A percentile compares a stretch with the other conserved stretches of the same genome.
phyloP scores from a whole-genome alignment of 805 yeast genomes.

The Debaryomyces castellii region DNA sequence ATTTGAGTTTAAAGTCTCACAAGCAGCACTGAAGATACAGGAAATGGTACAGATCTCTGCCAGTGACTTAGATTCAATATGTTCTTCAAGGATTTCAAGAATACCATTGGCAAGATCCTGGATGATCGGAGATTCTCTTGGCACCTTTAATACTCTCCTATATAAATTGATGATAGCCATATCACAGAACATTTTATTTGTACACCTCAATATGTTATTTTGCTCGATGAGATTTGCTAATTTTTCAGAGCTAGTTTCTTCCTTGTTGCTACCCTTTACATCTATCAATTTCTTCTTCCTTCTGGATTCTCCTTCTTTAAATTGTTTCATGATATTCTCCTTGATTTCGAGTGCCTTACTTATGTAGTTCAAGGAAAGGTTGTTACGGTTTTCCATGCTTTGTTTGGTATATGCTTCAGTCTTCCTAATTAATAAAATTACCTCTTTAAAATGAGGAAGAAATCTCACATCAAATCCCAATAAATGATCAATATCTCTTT shows the following conservation, averaged over 20 bases:
- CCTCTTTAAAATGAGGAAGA: slow-evolving; percentile 56
- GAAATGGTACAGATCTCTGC: slow-evolving; percentile 58
- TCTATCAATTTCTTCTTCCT: slow-evolving; percentile 21
- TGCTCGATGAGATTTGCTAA: slow-evolving; percentile 24
- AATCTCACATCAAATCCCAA: slow-evolving; percentile 67
- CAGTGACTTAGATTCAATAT: slow-evolving; percentile 46
- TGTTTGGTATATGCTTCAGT: slow-evolving; percentile 19
- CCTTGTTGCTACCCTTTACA: slow-evolving; percentile 5
- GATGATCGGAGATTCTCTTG: slow-evolving; percentile 44
- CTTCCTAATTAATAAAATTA: slow-evolving; percentile 34
- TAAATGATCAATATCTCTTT: slow-evolving; percentile 55
- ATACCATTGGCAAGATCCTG: slow-evolving; percentile 47
- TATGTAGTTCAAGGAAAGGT: slow-evolving; percentile 18
- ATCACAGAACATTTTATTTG: slow-evolving; percentile 52
- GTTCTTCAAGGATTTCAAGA: slow-evolving; percentile 30
- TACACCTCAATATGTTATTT: slow-evolving; percentile 38
- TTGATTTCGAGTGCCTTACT: slow-evolving; percentile 27
- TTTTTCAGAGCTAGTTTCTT: slow-evolving; percentile 12
- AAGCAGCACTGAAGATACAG: slow-evolving; percentile 57
- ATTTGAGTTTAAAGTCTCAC: slow-evolving; percentile 46
- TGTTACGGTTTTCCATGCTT: neutral
- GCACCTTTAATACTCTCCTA: slow-evolving; percentile 52
- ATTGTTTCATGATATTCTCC: slow-evolving; percentile 17
- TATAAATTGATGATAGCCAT: slow-evolving; percentile 58
- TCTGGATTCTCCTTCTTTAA: slow-evolving; percentile 25